A percentile compares a stretch with the other conserved stretches of the same genome.
phyloP scores from a whole-genome alignment of 208 protist species.

The Histomonas meleagridis region DNA sequence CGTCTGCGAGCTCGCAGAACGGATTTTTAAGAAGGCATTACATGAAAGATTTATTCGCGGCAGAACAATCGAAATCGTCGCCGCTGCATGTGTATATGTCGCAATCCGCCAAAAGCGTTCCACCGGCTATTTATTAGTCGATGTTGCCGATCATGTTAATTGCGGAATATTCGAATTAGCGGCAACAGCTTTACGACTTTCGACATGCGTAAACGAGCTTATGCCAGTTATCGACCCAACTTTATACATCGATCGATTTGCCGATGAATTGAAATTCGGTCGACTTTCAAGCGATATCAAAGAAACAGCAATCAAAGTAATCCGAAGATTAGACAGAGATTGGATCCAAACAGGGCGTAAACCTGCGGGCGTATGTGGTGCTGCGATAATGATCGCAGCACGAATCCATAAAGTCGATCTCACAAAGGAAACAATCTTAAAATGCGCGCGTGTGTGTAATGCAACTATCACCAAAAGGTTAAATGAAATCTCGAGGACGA shows the following conservation, averaged over 20 bases:
- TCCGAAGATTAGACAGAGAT: background rate
- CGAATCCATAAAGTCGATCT: background rate
- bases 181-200: background rate
- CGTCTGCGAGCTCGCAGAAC: background rate
- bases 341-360: constrained; percentile 33
- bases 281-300: background rate
- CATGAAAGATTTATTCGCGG: background rate
- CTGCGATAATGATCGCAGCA: background rate
- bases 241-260: background rate
- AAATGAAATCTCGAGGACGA: background rate
- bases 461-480: background rate
- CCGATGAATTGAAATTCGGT: constrained; percentile 10
- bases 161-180: background rate
- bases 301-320: background rate
- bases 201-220: background rate
- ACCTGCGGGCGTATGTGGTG: background rate
- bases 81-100: background rate
- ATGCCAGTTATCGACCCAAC: background rate
- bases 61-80: background rate
- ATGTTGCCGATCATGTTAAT: background rate
- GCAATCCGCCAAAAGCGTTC: background rate
- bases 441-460: background rate
- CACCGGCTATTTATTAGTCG: background rate
- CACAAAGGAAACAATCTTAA: background rate
- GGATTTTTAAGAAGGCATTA: background rate